Conservation (phyloP, 495 filamentous ascomycete species). For the Podospora comata region DNA sequence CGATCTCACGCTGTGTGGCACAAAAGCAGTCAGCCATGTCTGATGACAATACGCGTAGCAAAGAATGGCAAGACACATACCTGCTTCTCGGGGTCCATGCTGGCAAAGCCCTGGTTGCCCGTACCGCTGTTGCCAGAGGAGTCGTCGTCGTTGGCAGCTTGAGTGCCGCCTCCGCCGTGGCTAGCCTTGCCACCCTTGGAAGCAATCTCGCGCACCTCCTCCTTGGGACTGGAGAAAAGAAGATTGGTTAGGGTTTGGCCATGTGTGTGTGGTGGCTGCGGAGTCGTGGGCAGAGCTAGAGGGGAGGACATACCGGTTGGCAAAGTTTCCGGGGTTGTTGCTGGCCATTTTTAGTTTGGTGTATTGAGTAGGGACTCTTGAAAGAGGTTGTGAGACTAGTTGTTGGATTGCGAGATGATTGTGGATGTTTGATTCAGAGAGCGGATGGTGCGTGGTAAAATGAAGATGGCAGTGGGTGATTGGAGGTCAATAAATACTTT, state of each 20-base stretch:
- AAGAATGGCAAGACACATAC: slow-evolving; percentile 32
- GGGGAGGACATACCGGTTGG: slow-evolving; percentile 45
- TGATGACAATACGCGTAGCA: neutral
- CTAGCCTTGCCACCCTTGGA: slow-evolving; percentile 50
- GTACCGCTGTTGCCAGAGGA: slow-evolving; percentile 4
- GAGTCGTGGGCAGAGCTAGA: neutral
- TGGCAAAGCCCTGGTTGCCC: slow-evolving; percentile 16
- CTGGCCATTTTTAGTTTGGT: slow-evolving; percentile 26
- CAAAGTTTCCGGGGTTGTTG: slow-evolving; percentile 61
- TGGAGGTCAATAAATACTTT: neutral
- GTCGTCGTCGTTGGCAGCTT: slow-evolving; percentile 3
- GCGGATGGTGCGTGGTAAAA: neutral
- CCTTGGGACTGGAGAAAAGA: slow-evolving; percentile 38
- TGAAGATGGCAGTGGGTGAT: neutral
- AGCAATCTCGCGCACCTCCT: slow-evolving; percentile 54
- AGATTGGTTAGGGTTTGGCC: neutral
- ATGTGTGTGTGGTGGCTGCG: too few relatives aligned
- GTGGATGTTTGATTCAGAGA: neutral
- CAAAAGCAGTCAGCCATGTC: neutral
- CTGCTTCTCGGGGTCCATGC: slow-evolving; percentile 49
- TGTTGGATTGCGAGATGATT: neutral
- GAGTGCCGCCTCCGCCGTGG: slow-evolving; percentile 32
- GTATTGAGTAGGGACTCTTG: neutral
- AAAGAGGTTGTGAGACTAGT: neutral
- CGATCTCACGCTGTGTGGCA: slow-evolving; percentile 39